These are phyloP conservation scores for Dictyophora rubrovolvata DNA, from an alignment of 768 basidiomycete genomes.

Conservation along the genomic window DNA sequence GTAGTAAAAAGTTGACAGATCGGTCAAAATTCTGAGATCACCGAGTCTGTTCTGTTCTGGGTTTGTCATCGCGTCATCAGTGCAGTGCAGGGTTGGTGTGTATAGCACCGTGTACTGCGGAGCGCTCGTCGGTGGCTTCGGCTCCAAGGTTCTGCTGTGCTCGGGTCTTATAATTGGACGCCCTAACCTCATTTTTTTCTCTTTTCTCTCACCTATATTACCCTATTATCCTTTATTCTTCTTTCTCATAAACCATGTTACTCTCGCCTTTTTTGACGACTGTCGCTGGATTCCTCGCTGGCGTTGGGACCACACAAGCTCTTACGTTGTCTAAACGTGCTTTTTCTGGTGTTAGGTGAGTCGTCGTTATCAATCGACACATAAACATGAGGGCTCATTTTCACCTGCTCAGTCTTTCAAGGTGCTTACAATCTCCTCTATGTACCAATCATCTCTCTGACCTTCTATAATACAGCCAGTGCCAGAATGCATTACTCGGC, in stretches of 20 bases:
- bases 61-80: too few relatives aligned
- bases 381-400: background rate
- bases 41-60: too few relatives aligned
- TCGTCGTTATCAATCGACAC: background rate
- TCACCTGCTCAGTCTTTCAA: background rate
- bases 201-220: background rate
- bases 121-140: too few relatives aligned
- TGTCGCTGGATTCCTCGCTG: slow-evolving; percentile 20
- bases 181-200: background rate
- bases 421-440: background rate
- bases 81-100: too few relatives aligned
- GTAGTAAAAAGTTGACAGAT: too few relatives aligned
- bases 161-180: background rate
- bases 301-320: slow-evolving; percentile 30
- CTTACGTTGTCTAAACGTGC: slow-evolving; percentile 27
- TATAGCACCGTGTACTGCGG: too few relatives aligned
- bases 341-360: slow-evolving; percentile 4
- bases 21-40: too few relatives aligned
- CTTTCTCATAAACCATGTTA: background rate
- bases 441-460: background rate
- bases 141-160: too few relatives aligned
- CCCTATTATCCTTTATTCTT: background rate
- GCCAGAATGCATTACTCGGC: slow-evolving; percentile 34
- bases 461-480: slow-evolving; percentile 21
- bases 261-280: background rate